phyloP scores from a whole-genome alignment of 176 grass and related monocot species.

The Paspalum vaginatum region DNA sequence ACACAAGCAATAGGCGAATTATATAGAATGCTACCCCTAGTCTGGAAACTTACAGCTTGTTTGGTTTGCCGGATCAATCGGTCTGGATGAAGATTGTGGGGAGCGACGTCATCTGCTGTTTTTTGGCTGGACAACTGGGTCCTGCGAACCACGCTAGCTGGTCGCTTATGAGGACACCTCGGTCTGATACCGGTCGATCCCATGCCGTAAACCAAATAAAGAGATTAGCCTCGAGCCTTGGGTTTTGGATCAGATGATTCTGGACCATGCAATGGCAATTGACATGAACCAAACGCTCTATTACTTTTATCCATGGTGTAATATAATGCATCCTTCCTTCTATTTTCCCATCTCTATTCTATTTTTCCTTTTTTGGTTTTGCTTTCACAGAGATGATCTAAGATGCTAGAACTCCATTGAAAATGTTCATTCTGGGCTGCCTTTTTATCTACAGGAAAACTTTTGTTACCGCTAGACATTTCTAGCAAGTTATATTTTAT shows the following conservation, averaged over 20 bases:
- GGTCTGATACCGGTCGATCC: too few species aligned
- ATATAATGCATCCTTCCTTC: constrained; percentile 21
- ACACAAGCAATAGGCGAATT: constrained; percentile 27
- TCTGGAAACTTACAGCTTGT: neutral
- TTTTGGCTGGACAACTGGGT: too few species aligned
- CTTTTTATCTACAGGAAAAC: neutral
- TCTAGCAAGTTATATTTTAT: constrained; percentile 2
- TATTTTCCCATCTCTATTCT: neutral
- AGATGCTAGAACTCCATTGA: neutral
- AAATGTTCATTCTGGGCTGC: neutral
- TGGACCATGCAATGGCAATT: too few species aligned
- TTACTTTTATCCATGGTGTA: constrained; percentile 12
- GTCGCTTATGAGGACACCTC: too few species aligned
- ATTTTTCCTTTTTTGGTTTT: constrained; percentile 19
- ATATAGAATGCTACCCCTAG: neutral
- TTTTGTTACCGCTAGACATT: constrained; percentile 6
- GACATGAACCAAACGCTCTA: too few species aligned
- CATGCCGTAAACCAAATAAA: too few species aligned
- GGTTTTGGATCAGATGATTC: too few species aligned
- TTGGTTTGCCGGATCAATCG: too few species aligned
- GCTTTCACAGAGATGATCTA: neutral
- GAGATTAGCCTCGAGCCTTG: too few species aligned
- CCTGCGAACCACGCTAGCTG: too few species aligned
- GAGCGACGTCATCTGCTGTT: too few species aligned
- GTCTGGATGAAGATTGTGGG: too few species aligned